Evolutionary conservation across 352 stramenopile genomes (phyloP), one percentile per base, ranked within the genome.

Genomic region (Pythium rhizo-oryzae): DNA sequence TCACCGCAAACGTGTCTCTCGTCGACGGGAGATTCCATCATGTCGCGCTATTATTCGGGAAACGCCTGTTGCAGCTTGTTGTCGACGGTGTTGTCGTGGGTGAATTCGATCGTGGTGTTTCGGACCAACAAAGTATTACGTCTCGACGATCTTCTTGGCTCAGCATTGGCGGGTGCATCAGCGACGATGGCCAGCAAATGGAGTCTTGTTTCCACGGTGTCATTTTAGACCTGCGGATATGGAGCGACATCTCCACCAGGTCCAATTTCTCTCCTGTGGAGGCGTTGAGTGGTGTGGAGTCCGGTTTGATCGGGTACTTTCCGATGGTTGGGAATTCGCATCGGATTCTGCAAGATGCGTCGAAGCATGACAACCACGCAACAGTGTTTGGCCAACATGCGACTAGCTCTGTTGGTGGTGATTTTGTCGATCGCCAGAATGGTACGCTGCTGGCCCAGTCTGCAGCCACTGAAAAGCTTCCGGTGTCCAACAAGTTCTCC

Each of bases 171-270:
- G 81, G 83, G 1, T 77, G 71, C 41, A 67, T 88, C 37, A 71
- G 76, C 70, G 77, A 67, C 28, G 79, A 76, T 46, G 67, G 67
- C 50, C 18, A 65, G 12, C 66, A 44, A 21, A 63, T 77, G 43
- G 54, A 59, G 11, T 62, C 69, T 52, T 83, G 80, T 56, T 94
- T 94, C 30, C 76, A 80, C 47, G 88, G 88, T 7, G 65, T 77
- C 53, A 78, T 96, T 18, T 56, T 91, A 41, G 86, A 94, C 62
- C 23, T 96, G 12, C 79, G 86, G 12, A 72, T 94, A 65, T 96
- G 85, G 85, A 61, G 49, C 50, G 54, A 67, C 37, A 8, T 79
- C 21, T 62, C 43, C 11, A 28, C 52, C 19, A 23, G 63, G 41
- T 57, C 46, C 1, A 24, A 59, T 2, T 69, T 56, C 53, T 73